phyloP scores from a whole-genome alignment of 768 basidiomycete genomes.

The Lanmaoa pseudosensibilis region DNA sequence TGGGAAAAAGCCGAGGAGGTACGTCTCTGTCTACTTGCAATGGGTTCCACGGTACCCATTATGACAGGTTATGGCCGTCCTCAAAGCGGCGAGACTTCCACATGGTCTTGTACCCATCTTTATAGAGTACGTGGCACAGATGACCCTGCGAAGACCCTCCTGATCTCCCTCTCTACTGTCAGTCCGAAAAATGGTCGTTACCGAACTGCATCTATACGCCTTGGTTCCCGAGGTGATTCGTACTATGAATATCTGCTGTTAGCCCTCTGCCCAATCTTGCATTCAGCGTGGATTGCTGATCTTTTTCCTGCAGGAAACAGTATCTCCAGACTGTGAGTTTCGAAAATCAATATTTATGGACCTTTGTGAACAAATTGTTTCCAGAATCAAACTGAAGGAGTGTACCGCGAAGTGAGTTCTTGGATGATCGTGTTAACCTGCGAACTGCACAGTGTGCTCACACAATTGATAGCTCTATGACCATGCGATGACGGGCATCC shows the following conservation, averaged over 20 bases:
- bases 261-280: constrained; percentile 24
- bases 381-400: constrained; percentile 68
- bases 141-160: neutral
- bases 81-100: constrained; percentile 59
- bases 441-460: neutral
- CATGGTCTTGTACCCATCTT: constrained; percentile 85
- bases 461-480: constrained; percentile 77
- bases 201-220: constrained; percentile 70
- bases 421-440: neutral
- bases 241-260: constrained; percentile 91
- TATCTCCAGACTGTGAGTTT: constrained; percentile 33
- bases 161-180: constrained; percentile 11
- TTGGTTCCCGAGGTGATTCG: constrained; percentile 91
- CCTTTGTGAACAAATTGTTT: constrained; percentile 5
- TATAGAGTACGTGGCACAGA: constrained; percentile 56
- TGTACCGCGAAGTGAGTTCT: constrained; percentile 69
- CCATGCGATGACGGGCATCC: constrained; percentile 79
- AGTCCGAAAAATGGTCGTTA: constrained; percentile 56
- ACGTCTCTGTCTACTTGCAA: neutral
- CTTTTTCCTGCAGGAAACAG: constrained; percentile 26
- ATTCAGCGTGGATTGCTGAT: constrained; percentile 1
- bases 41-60: neutral
- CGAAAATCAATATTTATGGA: neutral
- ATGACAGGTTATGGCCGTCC: constrained; percentile 62
- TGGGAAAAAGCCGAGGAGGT: constrained; percentile 82